Base-by-base conservation (phyloP, 345 rosid genomes). In the Barbarea vulgaris region DNA sequence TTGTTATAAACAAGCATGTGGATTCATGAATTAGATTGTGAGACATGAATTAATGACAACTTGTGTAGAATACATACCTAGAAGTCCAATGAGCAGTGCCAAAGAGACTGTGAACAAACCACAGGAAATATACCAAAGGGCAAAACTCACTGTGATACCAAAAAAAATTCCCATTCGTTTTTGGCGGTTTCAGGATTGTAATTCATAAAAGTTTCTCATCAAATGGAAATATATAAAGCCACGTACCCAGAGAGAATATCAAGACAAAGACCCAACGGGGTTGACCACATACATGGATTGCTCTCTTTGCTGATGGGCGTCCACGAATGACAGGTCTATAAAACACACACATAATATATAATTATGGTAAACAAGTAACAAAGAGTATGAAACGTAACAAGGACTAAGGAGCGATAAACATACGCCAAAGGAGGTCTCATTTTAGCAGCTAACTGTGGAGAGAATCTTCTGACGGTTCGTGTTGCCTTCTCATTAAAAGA, bases 391-490 rank as follows among this genome's bases (percentile, higher is more conserved):
- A 8, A 44, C 36, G 18, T 7, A 36, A 15, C n/a, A 17, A 31
- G 3, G 12, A n/a, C n/a, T n/a, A n/a, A 13, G 72, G 76, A 44
- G 67, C 50, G 30, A 7, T 12, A 33, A 54, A 79, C 85, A 77
- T 80, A 93, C 97, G 91, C 87, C 64, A 85, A 89, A 15, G 97
- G 88, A 77, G 97, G 98, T 76, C 98, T 88, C 98, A 92, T 85
- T 83, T 92, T 95, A 22, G 94, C 98, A 42, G 99, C 99, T 80
- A 95, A 77, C 58, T 85, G 98, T 61, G 99, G 99, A 78, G 97
- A 95, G 81, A 93, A 85, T 78, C 84, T 91, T 79, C 99, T 88
- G 54, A 87, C 82, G 31, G 91, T 93, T 84, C 97, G 90, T 17
- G 87, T 89, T 5, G 85, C 93, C 76, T 93, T 95, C 85, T 92